Conservation (phyloP, 371 early-diverging fungal species). For the Rhizomucor pusillus region DNA sequence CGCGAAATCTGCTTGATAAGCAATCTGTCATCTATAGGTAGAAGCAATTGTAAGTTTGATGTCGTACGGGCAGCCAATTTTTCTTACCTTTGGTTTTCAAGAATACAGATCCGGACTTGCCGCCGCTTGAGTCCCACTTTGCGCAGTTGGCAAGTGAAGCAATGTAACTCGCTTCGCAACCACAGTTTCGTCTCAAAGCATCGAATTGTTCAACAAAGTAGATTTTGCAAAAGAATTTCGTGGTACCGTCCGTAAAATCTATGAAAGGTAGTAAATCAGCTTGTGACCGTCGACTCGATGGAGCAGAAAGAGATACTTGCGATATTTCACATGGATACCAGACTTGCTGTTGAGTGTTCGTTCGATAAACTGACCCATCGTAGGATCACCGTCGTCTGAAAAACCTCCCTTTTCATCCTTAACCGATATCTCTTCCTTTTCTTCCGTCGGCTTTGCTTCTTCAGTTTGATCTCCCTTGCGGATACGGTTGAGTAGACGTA, state of each 20-base stretch:
- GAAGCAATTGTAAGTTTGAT: too few relatives aligned
- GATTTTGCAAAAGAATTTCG: conserved; percentile 82
- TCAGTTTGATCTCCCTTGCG: neutral
- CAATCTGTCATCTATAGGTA: too few relatives aligned
- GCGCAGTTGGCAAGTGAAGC: conserved; percentile 86
- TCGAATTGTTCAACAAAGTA: conserved; percentile 96
- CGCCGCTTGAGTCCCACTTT: conserved; percentile 86
- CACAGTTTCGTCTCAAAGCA: conserved; percentile 82
- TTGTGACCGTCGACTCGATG: too few relatives aligned
- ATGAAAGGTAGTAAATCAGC: neutral
- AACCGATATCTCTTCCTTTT: conserved; percentile 17
- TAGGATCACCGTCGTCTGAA: conserved; percentile 4
- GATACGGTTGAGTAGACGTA: neutral
- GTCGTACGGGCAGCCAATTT: too few relatives aligned
- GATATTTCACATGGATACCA: conserved; percentile 63
- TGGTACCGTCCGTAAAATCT: conserved; percentile 76
- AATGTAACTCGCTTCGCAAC: conserved; percentile 80
- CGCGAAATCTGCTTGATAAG: conserved; percentile 91
- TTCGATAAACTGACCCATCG: conserved; percentile 42
- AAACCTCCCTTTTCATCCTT: conserved; percentile 1
- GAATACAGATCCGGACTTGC: conserved; percentile 92
- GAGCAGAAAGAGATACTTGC: conserved; percentile 40
- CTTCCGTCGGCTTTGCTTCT: too few relatives aligned
- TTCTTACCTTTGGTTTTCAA: conserved; percentile 93
- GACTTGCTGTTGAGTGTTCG: conserved; percentile 61